A percentile compares a stretch with the other conserved stretches of the same genome.
These are phyloP conservation scores for Beauveria brongniartii DNA, from an alignment of 2,329 filamentous ascomycete species.

Conservation along the genomic window DNA sequence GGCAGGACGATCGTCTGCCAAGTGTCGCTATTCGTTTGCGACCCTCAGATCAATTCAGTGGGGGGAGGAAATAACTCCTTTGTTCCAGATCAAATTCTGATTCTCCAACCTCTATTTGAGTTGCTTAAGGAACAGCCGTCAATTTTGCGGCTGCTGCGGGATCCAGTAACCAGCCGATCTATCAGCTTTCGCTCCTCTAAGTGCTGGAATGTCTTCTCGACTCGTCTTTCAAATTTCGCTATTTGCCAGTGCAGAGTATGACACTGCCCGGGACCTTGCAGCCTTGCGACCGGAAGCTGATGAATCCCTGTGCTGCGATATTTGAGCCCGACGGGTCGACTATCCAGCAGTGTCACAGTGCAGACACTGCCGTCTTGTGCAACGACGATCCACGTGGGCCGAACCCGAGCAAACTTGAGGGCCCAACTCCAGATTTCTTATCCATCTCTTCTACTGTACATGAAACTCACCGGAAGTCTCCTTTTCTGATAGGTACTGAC, in stretches of 20 bases:
- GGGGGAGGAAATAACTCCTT: too few species aligned
- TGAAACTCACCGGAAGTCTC: neutral
- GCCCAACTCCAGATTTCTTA: neutral
- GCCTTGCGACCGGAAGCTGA: neutral
- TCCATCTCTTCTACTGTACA: neutral
- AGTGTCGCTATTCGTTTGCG: conserved; percentile 7
- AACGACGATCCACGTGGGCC: neutral
- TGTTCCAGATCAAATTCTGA: neutral
- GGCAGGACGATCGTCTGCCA: neutral
- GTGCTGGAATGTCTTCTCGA: neutral
- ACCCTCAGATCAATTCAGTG: neutral
- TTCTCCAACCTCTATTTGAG: neutral
- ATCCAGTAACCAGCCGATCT: too few species aligned
- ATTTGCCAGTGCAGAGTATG: neutral
- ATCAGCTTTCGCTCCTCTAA: neutral
- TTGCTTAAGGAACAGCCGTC: neutral
- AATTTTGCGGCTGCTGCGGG: neutral
- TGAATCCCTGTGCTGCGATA: conserved; percentile 4
- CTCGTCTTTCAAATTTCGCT: neutral
- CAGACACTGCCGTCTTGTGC: neutral
- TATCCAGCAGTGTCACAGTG: neutral
- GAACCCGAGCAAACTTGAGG: neutral
- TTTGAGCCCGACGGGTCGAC: neutral
- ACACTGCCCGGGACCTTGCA: neutral
- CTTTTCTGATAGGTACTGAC: neutral